Evolutionary conservation across 2,329 filamentous ascomycete species (phyloP), one percentile per base, ranked within the genome.

Genomic region (Aureobasidium uvarum): DNA sequence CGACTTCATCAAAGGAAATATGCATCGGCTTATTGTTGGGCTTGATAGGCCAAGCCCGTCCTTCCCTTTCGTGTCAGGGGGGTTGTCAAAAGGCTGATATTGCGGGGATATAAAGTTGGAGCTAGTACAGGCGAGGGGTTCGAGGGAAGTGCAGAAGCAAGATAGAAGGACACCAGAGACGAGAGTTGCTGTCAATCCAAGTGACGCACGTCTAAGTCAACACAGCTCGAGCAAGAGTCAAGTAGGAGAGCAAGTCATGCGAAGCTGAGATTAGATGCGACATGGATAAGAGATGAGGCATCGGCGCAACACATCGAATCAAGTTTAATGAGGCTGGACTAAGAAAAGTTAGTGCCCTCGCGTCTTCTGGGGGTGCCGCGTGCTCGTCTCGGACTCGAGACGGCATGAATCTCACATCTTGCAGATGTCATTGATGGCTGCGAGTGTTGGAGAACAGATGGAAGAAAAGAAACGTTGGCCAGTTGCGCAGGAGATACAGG

Each of bases 321-420:
- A 62, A 50, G 58, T 62, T 62, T 62, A 41, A 62, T 51, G 58
- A 62, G 56, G 58, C 58, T 50, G 58, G 58, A 41, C 56, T 60
- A 62, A 41, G 43, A 50, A 51, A 51, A 62, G 33, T 62, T 62
- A 62, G 58, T 62, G 58, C 14, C 43, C 31, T 62, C 36, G 45
- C 58, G 43, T 50, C 58, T 28, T 62, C 58, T 62, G 58, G 58
- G 58, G 58, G 45, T 39, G 43, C 43, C 43, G 43, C 43, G 58
- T 62, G 58, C 58, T 51, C 58, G 45, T 31, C 45, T 51, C 23
- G 58, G 58, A 62, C 43, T 50, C 45, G 58, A 48, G 28, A 50
- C 43, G 45, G 33, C 45, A 28, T 33, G 45, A 50, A 45, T 25
- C 18, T 51, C 45, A 36, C 36, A 62, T 25, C 33, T 39, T 45